Conservation (phyloP, 371 early-diverging fungal species). For the Dinochytrium kinnereticum region DNA sequence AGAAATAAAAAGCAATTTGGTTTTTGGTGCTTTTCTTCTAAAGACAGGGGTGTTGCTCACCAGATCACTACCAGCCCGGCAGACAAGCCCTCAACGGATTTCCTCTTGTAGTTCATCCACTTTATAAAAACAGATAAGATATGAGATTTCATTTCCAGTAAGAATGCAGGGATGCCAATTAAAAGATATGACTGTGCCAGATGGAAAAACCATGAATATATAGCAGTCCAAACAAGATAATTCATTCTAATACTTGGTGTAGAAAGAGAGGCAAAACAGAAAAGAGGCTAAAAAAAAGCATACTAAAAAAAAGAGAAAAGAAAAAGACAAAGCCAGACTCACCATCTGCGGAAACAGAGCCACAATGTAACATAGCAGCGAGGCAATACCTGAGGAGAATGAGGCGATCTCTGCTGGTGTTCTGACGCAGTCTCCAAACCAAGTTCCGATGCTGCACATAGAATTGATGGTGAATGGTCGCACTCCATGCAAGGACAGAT, state of each 20-base stretch:
- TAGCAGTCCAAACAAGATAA: too few relatives aligned
- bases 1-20: neutral
- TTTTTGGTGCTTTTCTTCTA: too few relatives aligned
- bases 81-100: constrained; percentile 45
- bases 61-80: constrained; percentile 46
- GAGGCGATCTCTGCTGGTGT: constrained; percentile 37
- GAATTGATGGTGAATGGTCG: neutral
- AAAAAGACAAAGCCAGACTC: neutral
- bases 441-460: constrained; percentile 44
- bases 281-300: too few relatives aligned
- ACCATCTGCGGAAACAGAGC: constrained; percentile 50
- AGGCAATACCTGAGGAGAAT: constrained; percentile 34
- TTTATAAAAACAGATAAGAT: constrained; percentile 20
- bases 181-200: too few relatives aligned
- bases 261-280: too few relatives aligned
- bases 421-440: constrained; percentile 47
- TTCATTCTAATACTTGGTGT: too few relatives aligned
- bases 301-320: too few relatives aligned
- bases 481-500: neutral
- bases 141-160: too few relatives aligned
- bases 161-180: too few relatives aligned
- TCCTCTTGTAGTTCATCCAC: constrained; percentile 48
- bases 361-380: constrained; percentile 37
- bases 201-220: too few relatives aligned
- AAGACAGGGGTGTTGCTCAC: too few relatives aligned